Evolutionary conservation across 768 basidiomycete genomes (phyloP), one percentile per base, ranked within the genome.

Genomic region (Fistulinella prunicolor): DNA sequence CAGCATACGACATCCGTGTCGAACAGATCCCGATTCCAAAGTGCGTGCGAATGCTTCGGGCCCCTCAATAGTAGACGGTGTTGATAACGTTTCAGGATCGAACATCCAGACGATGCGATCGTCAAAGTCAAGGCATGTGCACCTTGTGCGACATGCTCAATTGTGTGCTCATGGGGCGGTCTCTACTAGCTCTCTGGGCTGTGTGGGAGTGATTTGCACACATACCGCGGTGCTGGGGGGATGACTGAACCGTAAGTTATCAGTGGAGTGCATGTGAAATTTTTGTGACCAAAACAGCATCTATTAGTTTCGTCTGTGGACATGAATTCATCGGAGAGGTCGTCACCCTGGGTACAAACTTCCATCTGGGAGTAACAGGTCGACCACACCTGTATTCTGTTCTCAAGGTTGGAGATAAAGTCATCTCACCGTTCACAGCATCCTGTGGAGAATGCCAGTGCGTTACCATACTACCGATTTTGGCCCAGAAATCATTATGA

Each of bases 401-500:
- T 20, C 73, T 91, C 44, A 79, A 75, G 46, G 65, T 87, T 6
- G 88, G 87, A 6, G 84, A 91, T 61, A 85, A 81, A 58, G 85
- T 91, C 13, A 81, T 91, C 20, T 82, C 86, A 1, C 86, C 89
- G 3, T 91, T 90, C 66, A 87, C 87, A 0, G 75, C 78, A n/a
- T 86, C 80, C 41, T 92, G 89, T 54, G 84, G 83, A n/a, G 87
- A 90, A 60, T 92, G 89, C 76, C 79, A 83, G 88, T 91, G 50
- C 59, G 82, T 75, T 36, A 7, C 24, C 19, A 40, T n/a, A 6
- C 14, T 8, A 26, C 19, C 3, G 1, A 36, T 21, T 8, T 10
- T 4, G 35, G 5, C 17, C 30, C 9, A 32, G 7, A 14, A 13
- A 22, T 8, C 17, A 6, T 44, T 14, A 28, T 46, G 23, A 44